Base-by-base conservation (phyloP, 1,139 yeast species). In the Yamadazyma trypodendri region DNA sequence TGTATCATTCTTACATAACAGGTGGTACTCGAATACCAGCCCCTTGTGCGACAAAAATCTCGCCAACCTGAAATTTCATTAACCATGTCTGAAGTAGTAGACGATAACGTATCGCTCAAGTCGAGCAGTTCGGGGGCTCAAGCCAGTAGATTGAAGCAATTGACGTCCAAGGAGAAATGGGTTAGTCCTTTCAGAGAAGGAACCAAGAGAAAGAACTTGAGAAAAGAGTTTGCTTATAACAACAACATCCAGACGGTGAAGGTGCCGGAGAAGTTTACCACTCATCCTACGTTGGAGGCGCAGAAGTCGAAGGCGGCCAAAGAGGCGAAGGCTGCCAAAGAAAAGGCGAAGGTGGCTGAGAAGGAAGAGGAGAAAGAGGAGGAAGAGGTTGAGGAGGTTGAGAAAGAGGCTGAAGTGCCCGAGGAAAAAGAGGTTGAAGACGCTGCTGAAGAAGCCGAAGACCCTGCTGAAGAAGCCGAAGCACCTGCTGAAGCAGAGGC, bases 181-280 rank as follows among this genome's bases (percentile, higher is more conserved):
- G 68, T 71, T 10, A 74, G 81, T 6, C 81, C 81, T 7, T 76
- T 76, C 45, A 68, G 81, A 55, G 52, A 57, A 23, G 47, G 56
- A 25, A 39, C 52, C 15, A 41, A 37, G 32, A 50, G 49, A 41
- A 61, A 59, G 51, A 63, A 63, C 46, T 58, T 62, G 38, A 57
- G 61, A 43, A 54, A 61, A 43, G 63, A 70, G 44, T 63, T 65
- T 45, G 60, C 60, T 45, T 63, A 64, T 12, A 54, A 58, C 28
- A 70, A 70, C 49, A 52, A 58, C 35, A 61, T 69, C 38, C 54
- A 58, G 34, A 57, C 58, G 27, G 54, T 68, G 33, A 61, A 55
- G 41, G 74, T 72, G 22, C 77, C 76, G 20, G 58, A 59, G 51
- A 69, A 65, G 49, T 71, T 66, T 44, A 54, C 72, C 36, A 43